These are phyloP conservation scores for Epichloe elymi DNA, from an alignment of 2,329 filamentous ascomycete genomes.

Conservation along the genomic window DNA sequence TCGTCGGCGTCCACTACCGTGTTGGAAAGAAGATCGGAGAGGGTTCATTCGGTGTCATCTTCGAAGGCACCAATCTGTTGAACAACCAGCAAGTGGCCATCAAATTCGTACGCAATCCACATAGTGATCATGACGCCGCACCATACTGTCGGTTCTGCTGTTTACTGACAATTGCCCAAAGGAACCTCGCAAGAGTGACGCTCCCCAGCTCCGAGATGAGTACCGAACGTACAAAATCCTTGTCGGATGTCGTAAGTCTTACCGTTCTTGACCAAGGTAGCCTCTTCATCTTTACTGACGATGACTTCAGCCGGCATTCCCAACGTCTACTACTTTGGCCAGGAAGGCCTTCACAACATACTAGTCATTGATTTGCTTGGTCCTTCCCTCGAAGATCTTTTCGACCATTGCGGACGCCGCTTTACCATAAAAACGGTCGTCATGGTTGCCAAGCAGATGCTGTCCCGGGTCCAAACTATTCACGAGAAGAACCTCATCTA, in stretches of 20 bases:
- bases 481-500: slow-evolving; percentile 99
- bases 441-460: slow-evolving; percentile 91
- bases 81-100: slow-evolving; percentile 99
- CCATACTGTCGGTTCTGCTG: background rate
- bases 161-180: slow-evolving; percentile 21
- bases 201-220: slow-evolving; percentile 92
- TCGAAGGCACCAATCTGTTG: slow-evolving; percentile 93
- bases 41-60: slow-evolving; percentile 96
- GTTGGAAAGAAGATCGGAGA: slow-evolving; percentile 99
- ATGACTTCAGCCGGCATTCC: slow-evolving; percentile 59
- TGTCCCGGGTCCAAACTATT: slow-evolving; percentile 98
- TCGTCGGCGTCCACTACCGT: slow-evolving; percentile 96
- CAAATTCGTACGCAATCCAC: slow-evolving; percentile 68
- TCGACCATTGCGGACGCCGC: slow-evolving; percentile 99
- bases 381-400: slow-evolving; percentile 89
- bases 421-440: slow-evolving; percentile 99
- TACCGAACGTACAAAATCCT: slow-evolving; percentile 99
- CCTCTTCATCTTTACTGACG: background rate
- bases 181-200: slow-evolving; percentile 98
- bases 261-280: background rate
- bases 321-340: slow-evolving; percentile 98
- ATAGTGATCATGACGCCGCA: background rate
- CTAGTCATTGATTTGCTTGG: slow-evolving; percentile 97
- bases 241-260: slow-evolving; percentile 83
- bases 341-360: slow-evolving; percentile 98